Evolutionary conservation across 1,284 basidiomycete species (phyloP), one percentile per base, ranked within the genome.

Genomic region (Rhodotorula sp.): DNA sequence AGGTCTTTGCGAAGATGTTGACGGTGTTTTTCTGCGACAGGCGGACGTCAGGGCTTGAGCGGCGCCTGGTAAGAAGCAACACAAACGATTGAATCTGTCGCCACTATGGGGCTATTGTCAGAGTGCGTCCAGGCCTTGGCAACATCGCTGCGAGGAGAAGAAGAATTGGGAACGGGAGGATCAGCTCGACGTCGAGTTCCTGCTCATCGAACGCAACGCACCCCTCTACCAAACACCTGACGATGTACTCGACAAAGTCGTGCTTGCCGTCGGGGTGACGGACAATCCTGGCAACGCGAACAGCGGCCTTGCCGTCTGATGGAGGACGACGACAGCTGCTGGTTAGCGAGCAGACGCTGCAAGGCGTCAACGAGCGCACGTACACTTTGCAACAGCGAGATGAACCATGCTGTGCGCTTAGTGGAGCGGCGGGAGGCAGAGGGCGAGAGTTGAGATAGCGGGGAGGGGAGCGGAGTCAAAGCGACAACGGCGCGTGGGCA

Each of bases 61-160:
- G 82, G 96, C 95, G 84, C 10, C 10, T 20, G 22, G 39, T 24
- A 36, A 19, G 20, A 5, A 7, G 27, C 13, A 13, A 22, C 60
- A 27, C 47, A 62, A 60, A 96, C 96, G 80, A 94, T 87, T 1
- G 90, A 90, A 81, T 94, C 92, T 4, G 92, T 95, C 15, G 92
- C 88, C 4, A 94, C 90, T 11, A 94, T 86, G 17, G 88, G 86
- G 6, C 85, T 85, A 81, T 95, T 95, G 78, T 94, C 90, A 1
- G 90, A 90, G 76, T 91, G 72, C 9, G 90, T 94, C 68, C 73
- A 76, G 0, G 68, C 67, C 4, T 52, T 52, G 22, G 56, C 62
- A 32, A 76, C 67, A 7, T 73, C 71, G 20, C 71, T 27, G 24
- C 6, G n/a, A 53, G 2, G 24, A 27, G n/a, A 75, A 89, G 90